These are phyloP conservation scores for Alternaria sp. DNA, from an alignment of 2,329 filamentous ascomycete species.

Conservation along the genomic window DNA sequence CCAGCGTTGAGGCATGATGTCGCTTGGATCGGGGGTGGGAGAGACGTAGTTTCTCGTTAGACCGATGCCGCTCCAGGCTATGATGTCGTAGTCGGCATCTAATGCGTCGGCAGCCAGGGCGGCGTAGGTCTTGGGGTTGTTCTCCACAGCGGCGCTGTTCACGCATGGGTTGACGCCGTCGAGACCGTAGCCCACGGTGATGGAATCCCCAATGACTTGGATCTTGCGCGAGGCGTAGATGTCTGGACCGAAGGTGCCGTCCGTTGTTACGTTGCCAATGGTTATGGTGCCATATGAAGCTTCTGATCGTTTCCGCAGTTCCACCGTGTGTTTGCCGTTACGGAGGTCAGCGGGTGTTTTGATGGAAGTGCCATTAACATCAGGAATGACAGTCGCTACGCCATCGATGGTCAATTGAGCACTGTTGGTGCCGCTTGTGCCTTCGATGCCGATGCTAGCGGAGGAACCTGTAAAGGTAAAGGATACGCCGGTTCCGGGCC, in stretches of 20 bases:
- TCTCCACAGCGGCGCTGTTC: slow-evolving; percentile 49
- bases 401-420: slow-evolving; percentile 47
- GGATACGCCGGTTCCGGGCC: slow-evolving; percentile 53
- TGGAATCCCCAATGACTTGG: slow-evolving; percentile 56
- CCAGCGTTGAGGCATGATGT: slow-evolving; percentile 51
- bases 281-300: slow-evolving; percentile 43
- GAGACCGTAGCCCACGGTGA: slow-evolving; percentile 55
- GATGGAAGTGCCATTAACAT: slow-evolving; percentile 39
- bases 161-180: slow-evolving; percentile 51
- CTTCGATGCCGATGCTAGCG: slow-evolving; percentile 45
- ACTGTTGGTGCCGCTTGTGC: slow-evolving; percentile 43
- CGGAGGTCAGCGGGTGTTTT: slow-evolving; percentile 39
- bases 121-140: slow-evolving; percentile 54
- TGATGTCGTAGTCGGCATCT: slow-evolving; percentile 52
- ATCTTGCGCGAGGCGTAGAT: slow-evolving; percentile 45
- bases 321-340: slow-evolving; percentile 46
- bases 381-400: slow-evolving; percentile 27
- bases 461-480: slow-evolving; percentile 53
- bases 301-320: slow-evolving; percentile 51
- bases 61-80: slow-evolving; percentile 56
- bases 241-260: slow-evolving; percentile 34
- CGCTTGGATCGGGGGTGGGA: slow-evolving; percentile 33
- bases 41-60: slow-evolving; percentile 50
- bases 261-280: slow-evolving; percentile 34
- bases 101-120: slow-evolving; percentile 52